Percentiles rank a stretch among this genome's conserved stretches.
Conservation (phyloP, 2,329 filamentous ascomycete species). For the Ploettnerulaceae sp. region DNA sequence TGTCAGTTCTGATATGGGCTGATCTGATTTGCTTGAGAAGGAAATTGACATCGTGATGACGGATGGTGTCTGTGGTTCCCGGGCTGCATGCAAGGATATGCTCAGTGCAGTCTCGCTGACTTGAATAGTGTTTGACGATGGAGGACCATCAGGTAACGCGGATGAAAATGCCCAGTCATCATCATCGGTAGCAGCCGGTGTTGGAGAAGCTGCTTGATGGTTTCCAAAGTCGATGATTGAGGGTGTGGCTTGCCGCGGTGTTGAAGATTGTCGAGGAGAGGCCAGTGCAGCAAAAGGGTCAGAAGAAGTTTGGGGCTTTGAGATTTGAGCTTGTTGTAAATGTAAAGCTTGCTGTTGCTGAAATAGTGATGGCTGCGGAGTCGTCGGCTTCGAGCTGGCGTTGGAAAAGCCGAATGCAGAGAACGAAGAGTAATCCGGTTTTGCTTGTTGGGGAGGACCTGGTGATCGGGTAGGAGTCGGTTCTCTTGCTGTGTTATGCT, state of each 20-base stretch:
- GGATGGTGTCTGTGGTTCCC: constrained; percentile 39
- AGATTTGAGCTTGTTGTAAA: constrained; percentile 23
- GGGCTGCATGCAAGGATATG: constrained; percentile 67
- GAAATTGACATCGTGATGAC: constrained; percentile 66
- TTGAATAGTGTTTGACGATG: constrained; percentile 49
- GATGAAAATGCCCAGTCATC: constrained; percentile 96
- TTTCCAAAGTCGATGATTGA: constrained; percentile 39
- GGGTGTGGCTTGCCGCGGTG: constrained; percentile 49
- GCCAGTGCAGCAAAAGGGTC: constrained; percentile 52
- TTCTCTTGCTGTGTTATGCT: constrained; percentile 53
- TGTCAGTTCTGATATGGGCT: constrained; percentile 72
- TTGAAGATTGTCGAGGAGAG: constrained; percentile 39
- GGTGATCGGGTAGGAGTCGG: constrained; percentile 39
- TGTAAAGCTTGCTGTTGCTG: constrained; percentile 37
- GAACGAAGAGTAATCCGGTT: constrained; percentile 46
- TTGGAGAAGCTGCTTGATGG: constrained; percentile 31
- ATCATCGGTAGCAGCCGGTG: constrained; percentile 56
- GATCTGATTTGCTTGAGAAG: constrained; percentile 77
- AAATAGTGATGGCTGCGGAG: constrained; percentile 46
- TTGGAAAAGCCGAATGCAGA: constrained; percentile 50
- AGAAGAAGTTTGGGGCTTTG: constrained; percentile 42
- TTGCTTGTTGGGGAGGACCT: constrained; percentile 22
- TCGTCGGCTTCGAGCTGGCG: constrained; percentile 45
- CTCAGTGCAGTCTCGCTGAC: constrained; percentile 67
- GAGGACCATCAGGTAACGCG: constrained; percentile 61